phyloP scores from a whole-genome alignment of 305 asterid genomes.

The Euphrasia arctica region DNA sequence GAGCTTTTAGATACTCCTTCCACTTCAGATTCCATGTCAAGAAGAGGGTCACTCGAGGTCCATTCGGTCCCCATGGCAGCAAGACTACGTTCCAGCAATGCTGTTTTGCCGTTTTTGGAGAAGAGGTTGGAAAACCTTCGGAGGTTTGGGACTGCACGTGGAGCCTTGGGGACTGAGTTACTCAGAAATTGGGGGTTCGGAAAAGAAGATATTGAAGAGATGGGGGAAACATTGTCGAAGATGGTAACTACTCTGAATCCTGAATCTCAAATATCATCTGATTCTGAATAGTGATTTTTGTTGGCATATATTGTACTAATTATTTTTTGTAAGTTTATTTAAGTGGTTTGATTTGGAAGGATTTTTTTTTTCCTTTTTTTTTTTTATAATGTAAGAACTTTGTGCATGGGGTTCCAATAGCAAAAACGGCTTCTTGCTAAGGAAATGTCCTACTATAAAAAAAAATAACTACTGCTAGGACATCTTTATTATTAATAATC shows the following conservation, averaged over 20 bases:
- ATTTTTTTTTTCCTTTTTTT: constrained; percentile 7
- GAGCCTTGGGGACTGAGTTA: constrained; percentile 57
- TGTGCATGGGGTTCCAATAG: no score
- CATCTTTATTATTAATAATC: no score
- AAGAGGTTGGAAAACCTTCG: constrained; percentile 57
- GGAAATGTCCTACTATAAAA: no score
- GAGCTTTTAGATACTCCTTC: constrained; percentile 47
- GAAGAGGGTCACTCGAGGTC: constrained; percentile 77
- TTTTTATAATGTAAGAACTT: no score
- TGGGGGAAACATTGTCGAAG: constrained; percentile 66
- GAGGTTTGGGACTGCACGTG: constrained; percentile 59
- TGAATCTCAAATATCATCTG: constrained; percentile 44
- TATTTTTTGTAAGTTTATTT: background rate
- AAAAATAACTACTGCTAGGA: no score
- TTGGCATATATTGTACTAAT: background rate
- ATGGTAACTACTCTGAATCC: constrained; percentile 61
- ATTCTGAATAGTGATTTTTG: constrained; percentile 49
- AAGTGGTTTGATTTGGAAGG: no score
- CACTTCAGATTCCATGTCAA: constrained; percentile 32
- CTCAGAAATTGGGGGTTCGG: constrained; percentile 78
- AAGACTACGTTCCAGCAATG: constrained; percentile 76
- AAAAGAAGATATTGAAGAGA: constrained; percentile 69
- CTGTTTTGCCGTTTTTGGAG: constrained; percentile 71
- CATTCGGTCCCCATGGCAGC: constrained; percentile 90
- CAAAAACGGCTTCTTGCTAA: no score